phyloP scores from a whole-genome alignment of 2,329 filamentous ascomycete species.

The Rutstroemia sp. region DNA sequence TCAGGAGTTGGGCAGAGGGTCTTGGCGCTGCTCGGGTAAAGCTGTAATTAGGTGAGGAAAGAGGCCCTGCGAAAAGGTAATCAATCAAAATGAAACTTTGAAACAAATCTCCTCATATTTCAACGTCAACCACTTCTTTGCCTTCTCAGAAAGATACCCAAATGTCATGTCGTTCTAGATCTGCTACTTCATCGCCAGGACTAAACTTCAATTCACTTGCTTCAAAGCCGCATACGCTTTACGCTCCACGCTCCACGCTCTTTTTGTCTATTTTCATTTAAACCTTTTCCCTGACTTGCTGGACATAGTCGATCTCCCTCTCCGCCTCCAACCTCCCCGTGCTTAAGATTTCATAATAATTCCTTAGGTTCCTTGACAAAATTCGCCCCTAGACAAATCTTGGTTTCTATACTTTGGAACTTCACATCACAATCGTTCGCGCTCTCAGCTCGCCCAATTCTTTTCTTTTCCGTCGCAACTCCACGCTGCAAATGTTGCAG shows the following conservation, averaged over 20 bases:
- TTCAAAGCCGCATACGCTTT: background rate
- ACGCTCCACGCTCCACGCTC: background rate
- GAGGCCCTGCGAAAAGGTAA: background rate
- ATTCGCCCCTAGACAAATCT: background rate
- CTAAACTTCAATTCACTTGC: background rate
- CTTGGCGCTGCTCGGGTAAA: too few species aligned
- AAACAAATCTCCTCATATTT: background rate
- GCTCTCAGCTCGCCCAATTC: background rate
- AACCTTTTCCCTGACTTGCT: background rate
- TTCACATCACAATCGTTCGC: background rate
- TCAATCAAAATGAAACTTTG: background rate
- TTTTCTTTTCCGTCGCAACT: constrained; percentile 1
- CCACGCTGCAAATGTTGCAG: constrained; percentile 8
- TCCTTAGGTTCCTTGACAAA: background rate
- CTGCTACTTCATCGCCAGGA: background rate
- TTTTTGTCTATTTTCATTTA: too few species aligned
- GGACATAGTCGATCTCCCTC: constrained; percentile 4
- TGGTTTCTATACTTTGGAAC: constrained; percentile 2
- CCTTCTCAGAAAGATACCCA: too few species aligned
- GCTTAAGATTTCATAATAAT: constrained; percentile 2
- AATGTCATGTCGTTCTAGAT: background rate
- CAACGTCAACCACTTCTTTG: too few species aligned
- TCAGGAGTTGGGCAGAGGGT: too few species aligned
- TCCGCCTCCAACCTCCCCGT: background rate
- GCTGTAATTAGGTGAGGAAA: too few species aligned